Conservation (phyloP, 148 eudicot genomes). For the Oxyria digyna region DNA sequence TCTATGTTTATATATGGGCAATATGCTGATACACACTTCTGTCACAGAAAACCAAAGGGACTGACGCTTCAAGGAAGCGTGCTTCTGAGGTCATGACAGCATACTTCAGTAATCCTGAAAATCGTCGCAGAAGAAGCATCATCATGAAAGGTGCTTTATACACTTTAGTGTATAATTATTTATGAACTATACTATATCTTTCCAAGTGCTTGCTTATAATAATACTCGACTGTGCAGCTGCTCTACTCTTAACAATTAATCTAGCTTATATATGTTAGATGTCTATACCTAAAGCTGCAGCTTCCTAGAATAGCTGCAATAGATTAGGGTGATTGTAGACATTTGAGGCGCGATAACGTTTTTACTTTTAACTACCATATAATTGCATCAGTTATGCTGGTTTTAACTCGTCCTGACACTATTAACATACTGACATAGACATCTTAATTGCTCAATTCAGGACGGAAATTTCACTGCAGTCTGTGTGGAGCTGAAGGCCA, state of each 20-base stretch:
- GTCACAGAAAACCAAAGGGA: slow-evolving; percentile 58
- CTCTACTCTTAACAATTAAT: too few species aligned
- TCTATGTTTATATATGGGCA: not conserved
- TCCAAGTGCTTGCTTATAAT: not conserved
- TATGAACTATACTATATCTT: not conserved
- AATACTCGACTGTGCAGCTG: too few species aligned
- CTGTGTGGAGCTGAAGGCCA: slow-evolving; percentile 94
- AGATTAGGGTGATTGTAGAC: too few species aligned
- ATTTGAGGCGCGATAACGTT: too few species aligned
- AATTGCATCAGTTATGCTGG: too few species aligned
- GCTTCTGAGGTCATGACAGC: slow-evolving; percentile 79
- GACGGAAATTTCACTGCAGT: slow-evolving; percentile 51
- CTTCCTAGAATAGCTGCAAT: too few species aligned
- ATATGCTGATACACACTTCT: not conserved
- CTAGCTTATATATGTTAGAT: too few species aligned
- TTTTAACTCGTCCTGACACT: too few species aligned
- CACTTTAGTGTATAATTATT: not conserved
- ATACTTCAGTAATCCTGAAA: slow-evolving; percentile 75
- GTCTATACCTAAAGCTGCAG: too few species aligned
- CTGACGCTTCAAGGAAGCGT: slow-evolving; percentile 63
- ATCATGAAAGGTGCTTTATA: slow-evolving; percentile 59
- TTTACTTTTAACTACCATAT: too few species aligned
- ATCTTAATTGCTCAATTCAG: slow-evolving; percentile 14
- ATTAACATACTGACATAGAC: not conserved
- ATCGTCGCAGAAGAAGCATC: slow-evolving; percentile 81